Percentiles rank a stretch among this genome's conserved stretches.
Evolutionary conservation across 176 grass and related monocot species (phyloP).

Genomic region (Sorghum bicolor): Sorghum_bicolor_NCBIv3 NC_012878.2:1844501-1845000

Average conservation of each 20-base stretch:
- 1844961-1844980: conserved; percentile 14
- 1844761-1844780: neutral
- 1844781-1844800: neutral
- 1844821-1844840: neutral
- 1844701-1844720: conserved; percentile 14
- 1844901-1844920: neutral
- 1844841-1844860: neutral
- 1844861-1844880: neutral
- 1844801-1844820: neutral
- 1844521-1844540: conserved; percentile 24
- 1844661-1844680: conserved; percentile 10
- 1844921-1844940: conserved; percentile 5
- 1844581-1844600: conserved; percentile 1
- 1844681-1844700: conserved; percentile 20
- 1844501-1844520: conserved; percentile 20
- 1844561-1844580: conserved; percentile 27
- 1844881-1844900: neutral
- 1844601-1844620: conserved; percentile 10
- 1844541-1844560: conserved; percentile 27
- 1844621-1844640: conserved; percentile 4
- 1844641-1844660: conserved; percentile 7
- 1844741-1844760: neutral
- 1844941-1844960: conserved; percentile 11
- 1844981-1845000: conserved; percentile 19
- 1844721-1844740: neutral